phyloP scores from a whole-genome alignment of 2,329 filamentous ascomycete genomes.

The Elsinoe australis region DNA sequence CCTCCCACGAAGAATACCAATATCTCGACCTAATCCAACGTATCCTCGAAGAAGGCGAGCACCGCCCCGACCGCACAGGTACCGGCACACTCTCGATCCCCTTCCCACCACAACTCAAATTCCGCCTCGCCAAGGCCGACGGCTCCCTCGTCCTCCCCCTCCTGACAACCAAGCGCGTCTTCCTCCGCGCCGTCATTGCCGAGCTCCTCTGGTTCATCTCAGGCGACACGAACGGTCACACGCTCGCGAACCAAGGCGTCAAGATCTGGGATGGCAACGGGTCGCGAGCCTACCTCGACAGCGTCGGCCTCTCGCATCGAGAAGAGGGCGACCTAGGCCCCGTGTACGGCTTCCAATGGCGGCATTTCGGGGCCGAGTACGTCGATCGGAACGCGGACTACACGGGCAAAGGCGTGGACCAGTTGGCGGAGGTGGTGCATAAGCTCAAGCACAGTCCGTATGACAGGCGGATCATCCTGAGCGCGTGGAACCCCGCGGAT shows the following conservation, averaged over 20 bases:
- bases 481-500: conserved; percentile 88
- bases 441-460: conserved; percentile 79
- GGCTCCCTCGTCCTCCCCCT: conserved; percentile 70
- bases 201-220: conserved; percentile 95
- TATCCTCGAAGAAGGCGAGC: conserved; percentile 76
- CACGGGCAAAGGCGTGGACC: conserved; percentile 80
- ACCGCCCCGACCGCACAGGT: conserved; percentile 84
- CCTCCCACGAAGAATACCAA: conserved; percentile 76
- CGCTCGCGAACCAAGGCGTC: conserved; percentile 70
- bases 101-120: conserved; percentile 78
- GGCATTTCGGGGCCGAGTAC: conserved; percentile 92
- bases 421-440: conserved; percentile 80
- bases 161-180: conserved; percentile 95
- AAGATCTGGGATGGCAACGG: conserved; percentile 99
- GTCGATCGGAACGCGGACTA: conserved; percentile 73
- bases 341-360: conserved; percentile 98
- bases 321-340: conserved; percentile 85
- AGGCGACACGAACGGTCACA: conserved; percentile 69
- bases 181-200: conserved; percentile 77
- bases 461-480: conserved; percentile 82
- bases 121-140: conserved; percentile 60
- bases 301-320: conserved; percentile 69
- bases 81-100: conserved; percentile 89
- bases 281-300: conserved; percentile 81
- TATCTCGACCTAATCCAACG: conserved; percentile 84